Evolutionary conservation across 192 early-diverging fungal genomes (phyloP).

Genomic region (Geranomyces michiganensis): DNA sequence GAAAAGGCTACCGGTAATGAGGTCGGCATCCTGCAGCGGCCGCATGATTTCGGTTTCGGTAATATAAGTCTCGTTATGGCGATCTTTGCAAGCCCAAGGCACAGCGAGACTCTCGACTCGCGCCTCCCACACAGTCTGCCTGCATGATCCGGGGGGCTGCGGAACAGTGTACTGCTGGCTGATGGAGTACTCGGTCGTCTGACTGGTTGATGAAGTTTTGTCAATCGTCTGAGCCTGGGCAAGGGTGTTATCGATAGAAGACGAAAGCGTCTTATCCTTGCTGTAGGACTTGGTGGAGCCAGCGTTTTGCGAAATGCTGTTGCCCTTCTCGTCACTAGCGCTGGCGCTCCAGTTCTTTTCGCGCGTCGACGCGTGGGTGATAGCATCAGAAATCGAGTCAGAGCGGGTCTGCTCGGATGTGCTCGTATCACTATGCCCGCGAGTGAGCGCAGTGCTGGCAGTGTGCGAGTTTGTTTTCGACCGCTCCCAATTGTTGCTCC

Average conservation of each 20-base stretch:
- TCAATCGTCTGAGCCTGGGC: background rate
- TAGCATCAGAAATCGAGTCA: slow-evolving; percentile 5
- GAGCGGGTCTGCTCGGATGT: background rate
- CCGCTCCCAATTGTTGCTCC: background rate
- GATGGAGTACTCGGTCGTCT: slow-evolving; percentile 1
- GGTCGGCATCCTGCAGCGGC: background rate
- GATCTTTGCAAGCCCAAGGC: slow-evolving; percentile 7
- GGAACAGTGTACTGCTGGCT: background rate
- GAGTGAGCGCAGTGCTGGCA: background rate
- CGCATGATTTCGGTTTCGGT: slow-evolving; percentile 3
- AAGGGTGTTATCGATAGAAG: background rate
- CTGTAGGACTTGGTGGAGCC: background rate
- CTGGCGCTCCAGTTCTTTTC: slow-evolving; percentile 1
- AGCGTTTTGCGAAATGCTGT: background rate
- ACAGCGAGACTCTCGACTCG: slow-evolving; percentile 2
- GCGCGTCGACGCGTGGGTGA: slow-evolving; percentile 6
- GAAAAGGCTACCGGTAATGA: slow-evolving; percentile 1
- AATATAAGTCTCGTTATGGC: background rate
- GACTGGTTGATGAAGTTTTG: background rate
- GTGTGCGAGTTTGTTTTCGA: slow-evolving; percentile 10
- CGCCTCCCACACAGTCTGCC: slow-evolving; percentile 2
- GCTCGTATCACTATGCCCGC: background rate
- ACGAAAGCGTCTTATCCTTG: background rate
- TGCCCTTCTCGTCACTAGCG: background rate
- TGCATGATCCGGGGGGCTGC: slow-evolving; percentile 2